Base-by-base conservation (phyloP, 495 filamentous ascomycete genomes). In the Trichoderma gamsii region DNA sequence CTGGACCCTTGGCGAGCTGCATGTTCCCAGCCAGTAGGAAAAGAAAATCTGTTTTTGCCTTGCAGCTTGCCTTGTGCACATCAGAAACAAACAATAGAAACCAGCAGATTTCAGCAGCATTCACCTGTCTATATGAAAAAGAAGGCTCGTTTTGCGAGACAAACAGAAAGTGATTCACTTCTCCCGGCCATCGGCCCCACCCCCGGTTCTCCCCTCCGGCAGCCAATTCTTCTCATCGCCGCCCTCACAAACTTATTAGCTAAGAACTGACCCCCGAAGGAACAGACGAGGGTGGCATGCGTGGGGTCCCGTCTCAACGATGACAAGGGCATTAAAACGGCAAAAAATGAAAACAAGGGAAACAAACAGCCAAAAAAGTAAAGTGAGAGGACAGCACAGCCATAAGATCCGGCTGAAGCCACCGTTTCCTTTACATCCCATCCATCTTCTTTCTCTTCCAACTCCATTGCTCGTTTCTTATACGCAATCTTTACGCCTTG, bases 1-100 rank as follows among this genome's bases (percentile, higher is more conserved):
- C 29, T 32, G 56, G 56, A 61, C 56, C 56, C 56, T 61, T 61
- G 56, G 56, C 56, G 16, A 15, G 56, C 56, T 61, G 56, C 56
- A 61, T 35, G 56, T 7, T n/a, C 27, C 56, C 16, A 61, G 12
- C 56, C 49, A 52, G 49, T 29, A 16, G 56, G 8, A 61, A 61
- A 16, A n/a, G 51, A 56, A 32, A 32, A 38, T 38, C 8, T 38
- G 35, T 38, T 38, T 6, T 38, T 38, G 4, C 35, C 8, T 61
- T 61, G 23, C 56, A 61, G 56, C 56, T 3, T 61, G 27, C 35
- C 35, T 38, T 61, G 8, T 6, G 0, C 25, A 25, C 25, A 18
- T 27, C 0, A 9, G 56, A 16, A 29, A 11, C 13, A 18, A 61
- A 29, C 11, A 61, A 12, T 11, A 49, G 13, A n/a, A 15, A 49